Conservation (phyloP, 768 basidiomycete genomes). For the Lanmaoa rubissima region DNA sequence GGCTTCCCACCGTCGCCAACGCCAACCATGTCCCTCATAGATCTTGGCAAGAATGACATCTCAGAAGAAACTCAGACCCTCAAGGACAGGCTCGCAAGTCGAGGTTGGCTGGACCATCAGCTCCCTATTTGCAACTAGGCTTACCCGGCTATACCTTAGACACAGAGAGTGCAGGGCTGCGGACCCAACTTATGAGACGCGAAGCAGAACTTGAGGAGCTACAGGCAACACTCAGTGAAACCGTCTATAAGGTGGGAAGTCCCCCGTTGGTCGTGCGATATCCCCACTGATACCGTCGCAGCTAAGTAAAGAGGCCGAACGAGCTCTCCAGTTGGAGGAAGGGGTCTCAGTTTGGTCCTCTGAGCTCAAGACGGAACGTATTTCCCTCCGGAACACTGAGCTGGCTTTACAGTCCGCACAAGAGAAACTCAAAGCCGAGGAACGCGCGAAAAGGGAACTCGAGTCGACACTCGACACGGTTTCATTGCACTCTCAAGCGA, state of each 20-base stretch:
- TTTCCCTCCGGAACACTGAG: slow-evolving; percentile 51
- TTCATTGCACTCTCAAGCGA: slow-evolving; percentile 51
- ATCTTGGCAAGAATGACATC: slow-evolving; percentile 40
- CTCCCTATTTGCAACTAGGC: neutral
- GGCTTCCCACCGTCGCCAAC: slow-evolving; percentile 16
- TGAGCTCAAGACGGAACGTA: slow-evolving; percentile 55
- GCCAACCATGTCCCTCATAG: slow-evolving; percentile 36
- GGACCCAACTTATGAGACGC: slow-evolving; percentile 35
- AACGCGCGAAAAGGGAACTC: slow-evolving; percentile 51
- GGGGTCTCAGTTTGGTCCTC: slow-evolving; percentile 49
- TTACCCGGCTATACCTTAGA: slow-evolving; percentile 26
- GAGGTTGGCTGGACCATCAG: slow-evolving; percentile 28
- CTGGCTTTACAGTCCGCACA: slow-evolving; percentile 46
- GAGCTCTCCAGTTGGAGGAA: slow-evolving; percentile 52
- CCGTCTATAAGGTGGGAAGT: slow-evolving; percentile 35
- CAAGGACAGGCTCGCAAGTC: slow-evolving; percentile 37
- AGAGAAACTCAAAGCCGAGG: slow-evolving; percentile 50
- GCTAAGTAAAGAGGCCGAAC: slow-evolving; percentile 58
- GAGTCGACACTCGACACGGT: slow-evolving; percentile 54
- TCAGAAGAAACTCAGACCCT: slow-evolving; percentile 37
- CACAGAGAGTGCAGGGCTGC: slow-evolving; percentile 35
- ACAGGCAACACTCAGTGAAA: slow-evolving; percentile 34
- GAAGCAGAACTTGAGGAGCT: slow-evolving; percentile 37
- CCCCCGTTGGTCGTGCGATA: neutral
- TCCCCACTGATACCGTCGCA: slow-evolving; percentile 26